Base-by-base conservation (phyloP, 2,329 filamentous ascomycete species). In the Orbilia ellipsospora region DNA sequence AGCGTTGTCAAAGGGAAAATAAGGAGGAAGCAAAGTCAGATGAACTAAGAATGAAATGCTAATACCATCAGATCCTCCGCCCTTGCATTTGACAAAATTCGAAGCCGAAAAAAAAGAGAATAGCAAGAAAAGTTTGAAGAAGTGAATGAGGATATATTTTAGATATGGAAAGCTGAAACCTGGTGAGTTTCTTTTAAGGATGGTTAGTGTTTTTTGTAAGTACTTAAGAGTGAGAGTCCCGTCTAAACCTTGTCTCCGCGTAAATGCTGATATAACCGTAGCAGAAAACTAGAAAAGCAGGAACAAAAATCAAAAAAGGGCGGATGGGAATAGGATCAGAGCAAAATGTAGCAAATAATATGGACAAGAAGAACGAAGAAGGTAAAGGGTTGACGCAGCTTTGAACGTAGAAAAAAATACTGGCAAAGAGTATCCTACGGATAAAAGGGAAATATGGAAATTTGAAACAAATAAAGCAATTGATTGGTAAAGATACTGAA, bases 201-300 rank as follows among this genome's bases (percentile, higher is more conserved):
- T 54, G 48, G n/a, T 12, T 55, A 28, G 13, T 8, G 15, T n/a
- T 44, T 16, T 36, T 55, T 62, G 13, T 48, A 48, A 48, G 44
- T 15, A n/a, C 13, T 23, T 23, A 23, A 23, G 44, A 3, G 42
- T 45, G 42, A 16, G 42, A 48, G 44, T 56, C 57, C 62, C 72
- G 62, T 70, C 72, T 76, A 76, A 72, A 76, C 5, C 72, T 56
- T 70, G 59, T 70, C 66, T 81, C 80, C 75, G 65, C 78, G 48
- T 55, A 56, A 70, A 70, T 70, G 77, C 80, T 78, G 77, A 77
- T 78, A 80, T 77, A 81, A 80, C 78, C 65, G 74, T 78, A 80
- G 81, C 81, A 82, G 80, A 81, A 78, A 75, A 79, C 79, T 75
- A 78, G 79, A 76, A 56, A 79, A 63, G 76, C 72, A 79, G 60